Base-by-base conservation (phyloP, 2,329 filamentous ascomycete species). In the Cladosporium sp. region DNA sequence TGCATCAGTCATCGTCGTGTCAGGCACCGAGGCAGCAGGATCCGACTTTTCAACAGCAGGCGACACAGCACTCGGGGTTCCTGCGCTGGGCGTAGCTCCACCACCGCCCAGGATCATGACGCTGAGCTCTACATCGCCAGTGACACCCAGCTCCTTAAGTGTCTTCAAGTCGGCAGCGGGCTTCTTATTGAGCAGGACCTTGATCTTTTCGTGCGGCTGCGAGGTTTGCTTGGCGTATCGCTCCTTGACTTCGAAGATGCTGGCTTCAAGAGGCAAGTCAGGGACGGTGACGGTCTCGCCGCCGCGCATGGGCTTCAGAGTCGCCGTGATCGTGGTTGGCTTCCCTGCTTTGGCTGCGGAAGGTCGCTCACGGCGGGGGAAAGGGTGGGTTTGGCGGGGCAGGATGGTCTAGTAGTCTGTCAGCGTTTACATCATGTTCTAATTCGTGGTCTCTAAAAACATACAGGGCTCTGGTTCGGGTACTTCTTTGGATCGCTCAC, bases 181-280 rank as follows among this genome's bases (percentile, higher is more conserved):
- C 70, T 95, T 95, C 75, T 93, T 95, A 70, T 87, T 87, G 66
- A 86, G 81, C 56, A 98, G 73, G 9, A 98, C 72, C 73, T 91
- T 90, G 67, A 97, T 82, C 76, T 95, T 95, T 37, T 85, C 82
- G n/a, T 81, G 71, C 2, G 83, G 78, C 53, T 87, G 78, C 22
- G 77, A 74, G 4, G 85, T 80, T 59, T 86, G 76, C 13, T 74
- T 68, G 1, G 83, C 79, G 41, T 95, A 83, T 2, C 78, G 74
- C 49, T 78, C 74, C 69, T 95, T 95, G 61, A 97, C 73, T 55
- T 92, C 86, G 58, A 88, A 83, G 42, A 95, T 77, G 2, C 86
- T 89, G 1, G 87, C 90, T 51, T 81, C 83, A 35, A 81, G 74
- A 1, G 84, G 72, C 52, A 84, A 79, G 46, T 71, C 68, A 4